Base-by-base conservation (phyloP, 805 yeast genomes). In the Myxozyma sirexii region DNA sequence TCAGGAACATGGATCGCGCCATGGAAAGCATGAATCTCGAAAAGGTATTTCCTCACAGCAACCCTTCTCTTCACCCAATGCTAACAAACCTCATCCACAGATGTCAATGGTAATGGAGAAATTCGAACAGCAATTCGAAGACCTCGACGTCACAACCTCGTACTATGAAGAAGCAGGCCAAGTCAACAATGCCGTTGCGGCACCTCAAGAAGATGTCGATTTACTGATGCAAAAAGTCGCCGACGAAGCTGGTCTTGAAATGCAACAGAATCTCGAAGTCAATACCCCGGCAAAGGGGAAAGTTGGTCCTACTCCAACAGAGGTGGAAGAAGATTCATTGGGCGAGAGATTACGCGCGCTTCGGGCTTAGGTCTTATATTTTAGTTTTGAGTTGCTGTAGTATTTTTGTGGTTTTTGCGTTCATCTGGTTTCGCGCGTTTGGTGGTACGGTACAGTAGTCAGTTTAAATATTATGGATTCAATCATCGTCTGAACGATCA, bases 21-120 rank as follows among this genome's bases (percentile, higher is more conserved):
- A 81, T 94, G 76, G 94, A 90, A 69, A 86, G 93, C 23, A 94
- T 94, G 99, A 94, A 94, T 73, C 77, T 94, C 63, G 98, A 94
- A 74, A 84, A 84, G 60, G 67, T 27, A 37, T 29, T 10, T 29
- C 24, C 31, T 10, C n/a, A 10, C 23, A 3, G 29, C 10, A 19
- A 26, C 12, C 38, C 26, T 6, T 38, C 21, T 29, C 4, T 3
- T 1, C 8, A n/a, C 37, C 12, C 19, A 38, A 23, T 19, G 7
- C 53, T 37, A 44, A 44, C 41, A 45, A 7, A 27, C n/a, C 6
- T 15, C 2, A 31, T 15, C 35, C n/a, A n/a, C 26, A 64, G 68
- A 94, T 94, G 31, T 90, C 97, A 4, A 75, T 91, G 75, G 93
- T 94, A 12, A 94, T 94, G 98, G 99, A 94, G 74, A 92, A 90